Evolutionary conservation across 2,329 filamentous ascomycete genomes (phyloP).

Genomic region (Aureobasidium leucospermi): DNA sequence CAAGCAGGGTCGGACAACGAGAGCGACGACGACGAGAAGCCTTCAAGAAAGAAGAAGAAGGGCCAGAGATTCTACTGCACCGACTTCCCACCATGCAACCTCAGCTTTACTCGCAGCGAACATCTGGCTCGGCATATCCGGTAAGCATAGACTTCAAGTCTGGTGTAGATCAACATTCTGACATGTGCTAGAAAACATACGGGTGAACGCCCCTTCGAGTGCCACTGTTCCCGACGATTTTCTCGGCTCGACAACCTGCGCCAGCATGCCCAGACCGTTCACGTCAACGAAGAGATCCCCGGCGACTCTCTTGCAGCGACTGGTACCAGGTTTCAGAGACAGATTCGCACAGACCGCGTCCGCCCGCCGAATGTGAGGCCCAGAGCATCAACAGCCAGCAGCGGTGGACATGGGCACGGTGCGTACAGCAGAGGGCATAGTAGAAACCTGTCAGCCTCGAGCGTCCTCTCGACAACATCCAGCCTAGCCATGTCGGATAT

Average conservation of each 20-base stretch:
- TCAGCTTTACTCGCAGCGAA: constrained; percentile 94
- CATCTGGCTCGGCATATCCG: constrained; percentile 91
- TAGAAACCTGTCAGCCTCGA: constrained; percentile 79
- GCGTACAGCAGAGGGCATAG: constrained; percentile 71
- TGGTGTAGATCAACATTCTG: constrained; percentile 21
- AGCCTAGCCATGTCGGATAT: constrained; percentile 55
- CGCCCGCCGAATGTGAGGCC: constrained; percentile 65
- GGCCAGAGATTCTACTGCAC: constrained; percentile 94
- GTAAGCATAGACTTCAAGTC: constrained; percentile 38
- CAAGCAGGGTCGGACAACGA: constrained; percentile 47
- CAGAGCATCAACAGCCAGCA: constrained; percentile 69
- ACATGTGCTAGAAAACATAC: constrained; percentile 71
- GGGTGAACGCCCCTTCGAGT: constrained; percentile 92
- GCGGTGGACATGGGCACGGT: constrained; percentile 42
- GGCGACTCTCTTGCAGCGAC: constrained; percentile 87
- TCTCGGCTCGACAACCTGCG: constrained; percentile 83
- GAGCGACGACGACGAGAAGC: constrained; percentile 58
- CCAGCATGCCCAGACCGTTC: constrained; percentile 95
- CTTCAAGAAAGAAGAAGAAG: constrained; percentile 94
- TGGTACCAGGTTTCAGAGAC: constrained; percentile 83
- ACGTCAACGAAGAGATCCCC: constrained; percentile 95
- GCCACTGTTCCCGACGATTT: constrained; percentile 87
- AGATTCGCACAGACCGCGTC: constrained; percentile 81
- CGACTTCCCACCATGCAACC: constrained; percentile 83
- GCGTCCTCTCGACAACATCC: constrained; percentile 69